These are phyloP conservation scores for Candida sonorensis DNA, from an alignment of 805 yeast species.

Conservation along the genomic window DNA sequence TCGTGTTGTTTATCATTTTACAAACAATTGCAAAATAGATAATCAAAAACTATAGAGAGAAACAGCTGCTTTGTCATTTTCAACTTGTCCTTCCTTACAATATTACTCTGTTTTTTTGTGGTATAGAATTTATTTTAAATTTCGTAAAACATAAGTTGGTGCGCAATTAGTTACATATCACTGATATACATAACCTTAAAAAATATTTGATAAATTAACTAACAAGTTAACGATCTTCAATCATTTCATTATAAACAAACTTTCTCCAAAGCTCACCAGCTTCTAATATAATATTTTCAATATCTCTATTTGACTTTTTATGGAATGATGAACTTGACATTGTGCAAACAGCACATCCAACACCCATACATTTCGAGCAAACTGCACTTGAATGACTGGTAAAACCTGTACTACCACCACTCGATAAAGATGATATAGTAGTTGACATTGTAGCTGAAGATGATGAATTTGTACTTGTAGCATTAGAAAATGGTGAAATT, in stretches of 20 bases:
- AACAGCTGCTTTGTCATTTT: too few species aligned
- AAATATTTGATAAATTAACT: too few species aligned
- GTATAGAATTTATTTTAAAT: too few species aligned
- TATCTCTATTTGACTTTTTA: slow-evolving; percentile 37
- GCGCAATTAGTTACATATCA: too few species aligned
- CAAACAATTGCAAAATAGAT: too few species aligned
- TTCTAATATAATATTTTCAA: slow-evolving; percentile 65
- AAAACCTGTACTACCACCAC: too few species aligned
- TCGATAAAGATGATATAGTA: slow-evolving; percentile 1
- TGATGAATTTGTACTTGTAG: neutral
- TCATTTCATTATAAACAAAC: slow-evolving; percentile 61
- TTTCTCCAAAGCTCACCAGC: slow-evolving; percentile 88
- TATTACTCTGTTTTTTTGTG: too few species aligned
- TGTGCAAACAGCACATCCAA: slow-evolving; percentile 5
- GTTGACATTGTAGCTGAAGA: neutral
- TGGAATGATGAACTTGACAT: slow-evolving; percentile 7
- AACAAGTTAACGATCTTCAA: slow-evolving; percentile 31
- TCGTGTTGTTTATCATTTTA: too few species aligned
- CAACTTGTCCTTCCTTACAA: too few species aligned
- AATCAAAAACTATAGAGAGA: too few species aligned
- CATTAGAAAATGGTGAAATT: neutral
- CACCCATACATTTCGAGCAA: slow-evolving; percentile 8
- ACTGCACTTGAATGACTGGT: neutral
- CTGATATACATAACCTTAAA: too few species aligned
- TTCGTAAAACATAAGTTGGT: too few species aligned